phyloP scores from a whole-genome alignment of 2,329 filamentous ascomycete genomes.

The Penicillium brasilianum region DNA sequence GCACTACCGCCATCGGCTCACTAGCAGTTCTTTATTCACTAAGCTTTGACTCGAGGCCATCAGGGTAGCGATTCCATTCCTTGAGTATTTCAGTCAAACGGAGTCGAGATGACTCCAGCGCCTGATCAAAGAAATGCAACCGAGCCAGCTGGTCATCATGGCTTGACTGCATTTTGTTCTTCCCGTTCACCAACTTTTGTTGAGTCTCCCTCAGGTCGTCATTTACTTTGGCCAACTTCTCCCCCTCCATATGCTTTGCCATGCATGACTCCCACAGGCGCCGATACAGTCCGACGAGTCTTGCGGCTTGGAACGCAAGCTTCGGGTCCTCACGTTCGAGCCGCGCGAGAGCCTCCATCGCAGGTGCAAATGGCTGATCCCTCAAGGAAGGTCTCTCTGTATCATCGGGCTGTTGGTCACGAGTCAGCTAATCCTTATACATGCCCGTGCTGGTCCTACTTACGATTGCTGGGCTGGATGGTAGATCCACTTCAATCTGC shows the following conservation, averaged over 20 bases:
- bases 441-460: too few species aligned
- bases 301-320: neutral
- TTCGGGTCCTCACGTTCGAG: neutral
- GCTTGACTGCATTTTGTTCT: neutral
- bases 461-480: too few species aligned
- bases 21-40: neutral
- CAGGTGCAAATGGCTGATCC: neutral
- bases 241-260: neutral
- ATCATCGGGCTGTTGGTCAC: too few species aligned
- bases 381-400: neutral
- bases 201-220: neutral
- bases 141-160: neutral
- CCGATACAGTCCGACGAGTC: neutral
- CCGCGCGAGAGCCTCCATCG: neutral
- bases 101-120: neutral
- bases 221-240: neutral
- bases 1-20: neutral
- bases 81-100: neutral
- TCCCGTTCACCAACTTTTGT: neutral
- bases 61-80: neutral
- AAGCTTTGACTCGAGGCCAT: neutral
- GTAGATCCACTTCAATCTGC: too few species aligned
- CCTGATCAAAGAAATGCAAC: neutral
- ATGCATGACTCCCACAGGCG: neutral
- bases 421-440: too few species aligned